Conservation (phyloP, 192 early-diverging fungal species). For the Coemansia sp. region DNA sequence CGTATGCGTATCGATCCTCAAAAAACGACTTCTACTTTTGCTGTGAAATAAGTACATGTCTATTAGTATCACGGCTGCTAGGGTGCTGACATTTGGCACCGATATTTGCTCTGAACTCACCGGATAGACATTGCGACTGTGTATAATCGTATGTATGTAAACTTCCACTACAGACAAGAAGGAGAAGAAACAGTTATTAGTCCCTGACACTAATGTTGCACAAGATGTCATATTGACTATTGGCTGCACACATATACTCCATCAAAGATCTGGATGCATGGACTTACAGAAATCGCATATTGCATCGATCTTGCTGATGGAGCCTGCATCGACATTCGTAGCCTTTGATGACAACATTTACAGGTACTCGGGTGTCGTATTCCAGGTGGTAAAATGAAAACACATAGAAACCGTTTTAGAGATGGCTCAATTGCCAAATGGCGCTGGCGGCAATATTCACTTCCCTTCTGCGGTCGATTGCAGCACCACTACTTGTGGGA, state of each 20-base stretch:
- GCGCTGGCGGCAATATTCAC: no score
- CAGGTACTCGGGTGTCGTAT: background rate
- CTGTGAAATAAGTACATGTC: background rate
- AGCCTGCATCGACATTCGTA: background rate
- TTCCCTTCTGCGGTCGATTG: background rate
- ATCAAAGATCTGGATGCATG: no score
- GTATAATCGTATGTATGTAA: conserved; percentile 32
- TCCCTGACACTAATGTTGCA: background rate
- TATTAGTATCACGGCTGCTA: background rate
- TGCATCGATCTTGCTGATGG: conserved; percentile 34
- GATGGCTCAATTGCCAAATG: no score
- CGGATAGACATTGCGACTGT: conserved; percentile 37
- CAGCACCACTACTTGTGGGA: background rate
- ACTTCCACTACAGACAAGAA: conserved; percentile 39
- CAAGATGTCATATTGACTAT: background rate
- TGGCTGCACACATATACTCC: background rate
- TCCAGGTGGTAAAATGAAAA: no score
- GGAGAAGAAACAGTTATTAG: background rate
- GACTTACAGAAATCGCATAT: conserved; percentile 50
- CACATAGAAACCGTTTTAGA: no score
- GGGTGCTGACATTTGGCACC: background rate
- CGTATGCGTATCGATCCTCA: conserved; percentile 47
- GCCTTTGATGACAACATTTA: conserved; percentile 2
- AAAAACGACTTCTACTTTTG: conserved; percentile 44
- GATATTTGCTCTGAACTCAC: conserved; percentile 17